Evolutionary conservation across 192 early-diverging fungal genomes (phyloP).

Genomic region (Phlyctochytrium planicorne): DNA sequence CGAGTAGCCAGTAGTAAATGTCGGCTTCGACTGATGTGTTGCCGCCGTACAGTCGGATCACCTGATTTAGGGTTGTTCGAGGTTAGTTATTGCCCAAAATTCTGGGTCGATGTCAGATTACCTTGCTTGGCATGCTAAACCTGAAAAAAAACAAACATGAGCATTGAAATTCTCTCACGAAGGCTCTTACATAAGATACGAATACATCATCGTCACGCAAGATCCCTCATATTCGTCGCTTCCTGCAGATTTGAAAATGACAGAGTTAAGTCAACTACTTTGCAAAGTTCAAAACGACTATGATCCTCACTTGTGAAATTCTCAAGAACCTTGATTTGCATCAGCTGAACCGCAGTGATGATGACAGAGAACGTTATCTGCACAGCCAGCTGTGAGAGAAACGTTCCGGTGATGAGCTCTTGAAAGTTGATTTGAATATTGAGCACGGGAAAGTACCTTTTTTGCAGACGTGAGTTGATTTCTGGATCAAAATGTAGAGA

Average conservation of each 20-base stretch:
- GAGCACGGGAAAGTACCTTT: not conserved
- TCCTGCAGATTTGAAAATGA: not conserved
- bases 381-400: not conserved
- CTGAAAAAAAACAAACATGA: not conserved
- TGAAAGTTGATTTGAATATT: not conserved
- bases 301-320: not conserved
- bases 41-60: not conserved
- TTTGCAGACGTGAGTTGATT: not conserved
- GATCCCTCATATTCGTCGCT: not conserved
- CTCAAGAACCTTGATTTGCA: not conserved
- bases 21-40: not conserved
- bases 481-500: not conserved
- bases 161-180: not conserved
- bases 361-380: not conserved
- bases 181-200: not conserved
- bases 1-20: not conserved
- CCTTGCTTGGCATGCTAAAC: not conserved
- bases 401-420: not conserved
- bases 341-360: not conserved
- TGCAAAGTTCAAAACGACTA: no score
- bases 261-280: no score
- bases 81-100: no score
- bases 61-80: no score
- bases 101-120: not conserved
- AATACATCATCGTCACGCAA: not conserved